Base-by-base conservation (phyloP, 192 early-diverging fungal species). In the Coemansia sp. region DNA sequence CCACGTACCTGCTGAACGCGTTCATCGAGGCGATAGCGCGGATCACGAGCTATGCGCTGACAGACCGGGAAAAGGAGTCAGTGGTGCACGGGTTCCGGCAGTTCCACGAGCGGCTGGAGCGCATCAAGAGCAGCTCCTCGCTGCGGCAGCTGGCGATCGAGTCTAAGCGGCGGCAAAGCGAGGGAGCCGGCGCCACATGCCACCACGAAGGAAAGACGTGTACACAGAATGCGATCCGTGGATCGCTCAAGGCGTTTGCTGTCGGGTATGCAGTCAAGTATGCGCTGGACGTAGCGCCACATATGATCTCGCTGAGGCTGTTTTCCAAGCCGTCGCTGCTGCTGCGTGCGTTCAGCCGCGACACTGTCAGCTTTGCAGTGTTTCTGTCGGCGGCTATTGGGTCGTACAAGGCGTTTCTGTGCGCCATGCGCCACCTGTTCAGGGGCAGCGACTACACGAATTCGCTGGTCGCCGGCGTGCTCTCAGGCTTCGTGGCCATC, bases 81-180 rank as follows among this genome's bases (percentile, higher is more conserved):
- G 77, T 89, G 29, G 77, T 88, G 25, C 56, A 68, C 0, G 83
- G 85, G 7, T 82, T 91, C 45, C 84, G 76, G 21, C 76, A 73
- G 39, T 88, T 91, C 71, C 86, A 89, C 66, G 75, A 86, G 62
- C 84, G 80, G n/a, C 76, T 91, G n/a, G 78, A 85, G 60, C 80
- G 87, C 35, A 71, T 88, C n/a, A 86, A 79, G 74, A 87, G 85
- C 85, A 83, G 68, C 23, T 26, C 63, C 25, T 68, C 66, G 3
- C 59, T 74, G 52, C 60, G 63, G 28, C 67, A 52, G 25, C 66
- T 81, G 58, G 75, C 81, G 0, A 68, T 72, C 37, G 70, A 75
- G 59, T 75, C 75, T 8, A 67, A 74, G 56, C 71, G 67, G 26
- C 33, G 53, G 2, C n/a, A n/a, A n/a, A 61, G 55, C 28, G 34